Evolutionary conservation across 2,329 filamentous ascomycete genomes (phyloP).

Genomic region (Penicillium sp.): DNA sequence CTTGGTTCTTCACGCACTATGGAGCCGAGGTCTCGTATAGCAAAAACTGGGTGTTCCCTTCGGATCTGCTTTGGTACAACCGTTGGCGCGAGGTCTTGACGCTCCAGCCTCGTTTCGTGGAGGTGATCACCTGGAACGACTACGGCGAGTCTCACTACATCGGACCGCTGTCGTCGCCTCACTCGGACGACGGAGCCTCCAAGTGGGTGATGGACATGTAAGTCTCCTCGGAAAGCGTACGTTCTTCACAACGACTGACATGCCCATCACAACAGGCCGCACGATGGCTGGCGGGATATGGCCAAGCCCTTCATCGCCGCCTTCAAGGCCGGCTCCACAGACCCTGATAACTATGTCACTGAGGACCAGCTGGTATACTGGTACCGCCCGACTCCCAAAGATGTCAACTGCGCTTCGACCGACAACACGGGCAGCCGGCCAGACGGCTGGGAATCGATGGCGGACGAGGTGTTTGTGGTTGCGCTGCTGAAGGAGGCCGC

Average conservation of each 20-base stretch:
- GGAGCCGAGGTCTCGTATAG: slow-evolving; percentile 44
- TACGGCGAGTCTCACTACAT: slow-evolving; percentile 62
- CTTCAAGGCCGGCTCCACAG: slow-evolving; percentile 49
- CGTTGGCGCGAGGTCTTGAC: slow-evolving; percentile 57
- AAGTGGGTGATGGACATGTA: slow-evolving; percentile 53
- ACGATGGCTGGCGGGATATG: slow-evolving; percentile 54
- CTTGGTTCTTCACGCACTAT: slow-evolving; percentile 59
- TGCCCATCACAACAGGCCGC: slow-evolving; percentile 49
- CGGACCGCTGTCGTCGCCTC: slow-evolving; percentile 46
- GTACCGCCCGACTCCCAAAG: slow-evolving; percentile 53
- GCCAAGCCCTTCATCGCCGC: slow-evolving; percentile 54
- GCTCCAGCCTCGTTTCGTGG: slow-evolving; percentile 52
- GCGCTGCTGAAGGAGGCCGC: slow-evolving; percentile 49
- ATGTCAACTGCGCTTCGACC: slow-evolving; percentile 51
- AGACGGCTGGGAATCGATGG: slow-evolving; percentile 51
- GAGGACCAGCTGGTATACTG: slow-evolving; percentile 55
- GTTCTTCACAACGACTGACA: too few relatives aligned
- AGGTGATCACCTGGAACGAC: slow-evolving; percentile 61
- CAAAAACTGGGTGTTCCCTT: slow-evolving; percentile 64
- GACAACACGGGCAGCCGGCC: slow-evolving; percentile 55
- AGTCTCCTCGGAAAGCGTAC: slow-evolving; percentile 8
- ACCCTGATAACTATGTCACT: slow-evolving; percentile 40
- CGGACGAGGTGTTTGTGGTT: slow-evolving; percentile 54
- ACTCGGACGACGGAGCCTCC: slow-evolving; percentile 41
- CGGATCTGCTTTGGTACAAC: slow-evolving; percentile 59